Evolutionary conservation across 73 alveolate genomes (phyloP).

Genomic region (Uronychia binucleata): DNA sequence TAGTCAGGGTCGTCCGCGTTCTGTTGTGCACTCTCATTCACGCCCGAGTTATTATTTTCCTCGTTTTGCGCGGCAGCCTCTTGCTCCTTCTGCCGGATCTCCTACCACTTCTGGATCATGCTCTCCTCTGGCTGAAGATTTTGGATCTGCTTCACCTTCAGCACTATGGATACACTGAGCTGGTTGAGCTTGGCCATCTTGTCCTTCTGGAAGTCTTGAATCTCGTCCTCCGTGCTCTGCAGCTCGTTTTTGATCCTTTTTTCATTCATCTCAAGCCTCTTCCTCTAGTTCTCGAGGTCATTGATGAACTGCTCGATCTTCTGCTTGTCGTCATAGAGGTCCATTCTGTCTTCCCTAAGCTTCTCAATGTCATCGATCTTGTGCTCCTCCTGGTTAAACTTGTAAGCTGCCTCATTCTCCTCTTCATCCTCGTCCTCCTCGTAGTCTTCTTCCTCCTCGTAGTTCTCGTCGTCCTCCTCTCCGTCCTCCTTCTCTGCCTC

Average conservation of each 20-base stretch:
- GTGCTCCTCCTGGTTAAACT: slow-evolving; percentile 63
- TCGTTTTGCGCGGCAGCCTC: background rate
- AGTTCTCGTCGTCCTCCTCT: slow-evolving; percentile 84
- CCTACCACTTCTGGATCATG: slow-evolving; percentile 37
- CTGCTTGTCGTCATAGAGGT: slow-evolving; percentile 71
- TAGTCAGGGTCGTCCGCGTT: slow-evolving; percentile 44
- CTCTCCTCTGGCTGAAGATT: slow-evolving; percentile 58
- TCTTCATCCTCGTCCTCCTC: slow-evolving; percentile 82
- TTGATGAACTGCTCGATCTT: slow-evolving; percentile 71
- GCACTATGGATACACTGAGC: slow-evolving; percentile 71
- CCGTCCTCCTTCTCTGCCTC: slow-evolving; percentile 80
- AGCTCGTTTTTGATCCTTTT: slow-evolving; percentile 67
- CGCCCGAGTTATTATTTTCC: background rate
- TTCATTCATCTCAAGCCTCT: slow-evolving; percentile 71
- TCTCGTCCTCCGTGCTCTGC: slow-evolving; percentile 82
- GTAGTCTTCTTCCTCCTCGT: slow-evolving; percentile 73
- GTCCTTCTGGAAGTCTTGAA: slow-evolving; percentile 83
- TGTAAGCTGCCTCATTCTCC: slow-evolving; percentile 77
- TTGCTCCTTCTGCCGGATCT: slow-evolving; percentile 36
- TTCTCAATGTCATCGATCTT: slow-evolving; percentile 85
- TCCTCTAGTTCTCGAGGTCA: slow-evolving; percentile 71
- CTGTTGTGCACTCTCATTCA: slow-evolving; percentile 12
- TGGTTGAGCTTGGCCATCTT: slow-evolving; percentile 84
- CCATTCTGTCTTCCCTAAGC: slow-evolving; percentile 78
- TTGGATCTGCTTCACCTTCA: slow-evolving; percentile 68